Conservation (phyloP, 768 basidiomycete species). For the Guyanaporus albipodus region DNA sequence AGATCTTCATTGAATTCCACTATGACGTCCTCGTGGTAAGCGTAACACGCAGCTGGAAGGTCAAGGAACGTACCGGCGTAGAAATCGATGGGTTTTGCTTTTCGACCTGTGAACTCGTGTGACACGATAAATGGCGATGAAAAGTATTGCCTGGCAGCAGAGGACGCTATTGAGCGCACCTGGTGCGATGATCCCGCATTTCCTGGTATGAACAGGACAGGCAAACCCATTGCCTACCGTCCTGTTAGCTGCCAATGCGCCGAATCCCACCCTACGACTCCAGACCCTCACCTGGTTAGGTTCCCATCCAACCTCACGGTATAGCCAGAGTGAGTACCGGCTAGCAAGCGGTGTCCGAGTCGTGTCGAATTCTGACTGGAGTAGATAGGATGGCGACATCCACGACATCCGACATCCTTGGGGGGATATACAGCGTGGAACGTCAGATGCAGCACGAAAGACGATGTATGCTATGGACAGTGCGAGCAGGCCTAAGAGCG, state of each 20-base stretch:
- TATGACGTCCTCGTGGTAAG: neutral
- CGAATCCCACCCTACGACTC: constrained; percentile 2
- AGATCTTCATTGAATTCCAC: constrained; percentile 98
- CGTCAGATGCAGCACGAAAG: constrained; percentile 43
- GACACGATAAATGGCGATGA: constrained; percentile 54
- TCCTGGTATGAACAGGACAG: constrained; percentile 96
- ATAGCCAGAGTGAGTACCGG: constrained; percentile 85
- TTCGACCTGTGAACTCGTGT: constrained; percentile 45
- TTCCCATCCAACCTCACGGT: constrained; percentile 89
- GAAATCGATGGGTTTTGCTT: constrained; percentile 67
- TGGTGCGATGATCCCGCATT: constrained; percentile 95
- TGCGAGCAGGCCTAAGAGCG: constrained; percentile 31
- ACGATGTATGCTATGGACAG: constrained; percentile 36
- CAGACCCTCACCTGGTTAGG: constrained; percentile 43
- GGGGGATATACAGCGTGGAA: constrained; percentile 58
- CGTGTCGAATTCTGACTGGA: constrained; percentile 61
- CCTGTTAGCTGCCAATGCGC: neutral
- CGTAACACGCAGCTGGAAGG: neutral
- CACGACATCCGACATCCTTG: constrained; percentile 96
- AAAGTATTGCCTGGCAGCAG: constrained; percentile 79
- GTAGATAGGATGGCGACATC: constrained; percentile 89
- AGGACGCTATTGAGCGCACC: constrained; percentile 92
- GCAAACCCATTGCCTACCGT: constrained; percentile 47
- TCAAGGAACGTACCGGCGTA: constrained; percentile 62
- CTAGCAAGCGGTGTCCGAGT: constrained; percentile 67